Conservation (phyloP, 1,139 yeast species). For the Entelexis paramagnoliae region DNA sequence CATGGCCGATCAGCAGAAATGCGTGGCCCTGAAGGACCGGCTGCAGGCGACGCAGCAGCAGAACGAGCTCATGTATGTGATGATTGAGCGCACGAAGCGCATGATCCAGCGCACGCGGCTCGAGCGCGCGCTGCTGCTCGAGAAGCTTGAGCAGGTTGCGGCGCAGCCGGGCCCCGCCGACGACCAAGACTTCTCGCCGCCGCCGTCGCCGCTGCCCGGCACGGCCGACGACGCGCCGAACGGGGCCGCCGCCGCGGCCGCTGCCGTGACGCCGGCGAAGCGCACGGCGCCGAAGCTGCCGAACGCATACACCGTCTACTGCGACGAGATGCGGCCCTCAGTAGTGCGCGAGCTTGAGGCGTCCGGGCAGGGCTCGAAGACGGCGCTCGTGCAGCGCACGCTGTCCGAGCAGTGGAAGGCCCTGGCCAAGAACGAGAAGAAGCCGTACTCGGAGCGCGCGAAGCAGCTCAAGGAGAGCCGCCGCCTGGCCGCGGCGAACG, state of each 20-base stretch:
- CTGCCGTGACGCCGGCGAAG: not conserved
- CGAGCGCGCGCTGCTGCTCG: constrained; percentile 71
- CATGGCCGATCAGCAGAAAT: constrained; percentile 42
- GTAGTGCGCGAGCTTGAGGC: constrained; percentile 46
- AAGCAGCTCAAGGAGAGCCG: constrained; percentile 12
- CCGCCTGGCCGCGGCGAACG: constrained; percentile 11
- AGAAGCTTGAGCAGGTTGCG: constrained; percentile 50
- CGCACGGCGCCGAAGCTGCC: constrained; percentile 33
- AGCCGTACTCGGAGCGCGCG: constrained; percentile 42
- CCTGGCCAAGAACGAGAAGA: constrained; percentile 56
- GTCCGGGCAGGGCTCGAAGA: constrained; percentile 30
- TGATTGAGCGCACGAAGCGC: constrained; percentile 67
- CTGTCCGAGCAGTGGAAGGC: constrained; percentile 83
- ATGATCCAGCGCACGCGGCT: constrained; percentile 69
- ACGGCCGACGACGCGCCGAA: not conserved
- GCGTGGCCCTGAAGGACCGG: constrained; percentile 61
- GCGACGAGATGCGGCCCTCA: constrained; percentile 74
- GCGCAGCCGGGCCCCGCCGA: constrained; percentile 25
- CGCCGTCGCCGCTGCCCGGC: constrained; percentile 16
- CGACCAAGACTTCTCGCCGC: constrained; percentile 16
- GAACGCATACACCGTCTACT: constrained; percentile 76
- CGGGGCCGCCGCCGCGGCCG: not conserved
- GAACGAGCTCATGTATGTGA: constrained; percentile 68
- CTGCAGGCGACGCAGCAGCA: constrained; percentile 66
- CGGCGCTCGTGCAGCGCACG: constrained; percentile 56